A percentile compares a stretch with the other conserved stretches of the same genome.
These are phyloP conservation scores for Tolypocladium pustulatum DNA, from an alignment of 2,329 filamentous ascomycete species.

Conservation along the genomic window DNA sequence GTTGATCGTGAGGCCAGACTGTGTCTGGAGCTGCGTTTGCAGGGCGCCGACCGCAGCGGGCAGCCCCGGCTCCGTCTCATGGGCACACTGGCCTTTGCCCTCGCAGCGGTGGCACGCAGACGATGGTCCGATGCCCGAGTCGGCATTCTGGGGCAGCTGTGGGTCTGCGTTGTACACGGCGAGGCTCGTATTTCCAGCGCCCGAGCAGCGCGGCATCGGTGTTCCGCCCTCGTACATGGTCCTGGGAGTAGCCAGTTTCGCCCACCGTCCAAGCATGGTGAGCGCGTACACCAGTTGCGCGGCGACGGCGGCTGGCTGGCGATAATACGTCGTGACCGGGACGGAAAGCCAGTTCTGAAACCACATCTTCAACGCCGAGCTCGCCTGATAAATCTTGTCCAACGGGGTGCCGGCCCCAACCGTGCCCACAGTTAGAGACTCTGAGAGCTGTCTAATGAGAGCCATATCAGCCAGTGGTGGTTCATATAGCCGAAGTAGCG, in stretches of 20 bases:
- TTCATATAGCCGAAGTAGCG: constrained; percentile 34
- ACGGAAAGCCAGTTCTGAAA: constrained; percentile 38
- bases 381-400: constrained; percentile 39
- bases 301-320: constrained; percentile 33
- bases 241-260: constrained; percentile 31
- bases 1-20: constrained; percentile 34
- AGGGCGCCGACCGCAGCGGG: constrained; percentile 29
- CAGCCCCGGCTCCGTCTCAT: constrained; percentile 25
- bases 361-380: constrained; percentile 34
- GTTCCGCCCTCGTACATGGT: constrained; percentile 13
- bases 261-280: constrained; percentile 40
- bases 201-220: constrained; percentile 15
- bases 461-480: constrained; percentile 31
- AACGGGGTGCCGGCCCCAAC: constrained; percentile 29
- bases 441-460: constrained; percentile 29
- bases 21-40: constrained; percentile 28
- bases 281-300: constrained; percentile 39
- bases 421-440: constrained; percentile 27
- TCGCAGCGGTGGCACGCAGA: constrained; percentile 1
- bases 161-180: constrained; percentile 14
- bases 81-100: constrained; percentile 8
- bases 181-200: constrained; percentile 8
- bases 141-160: constrained; percentile 6
- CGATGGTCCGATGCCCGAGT: not conserved
- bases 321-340: constrained; percentile 29